A percentile compares a stretch with the other conserved stretches of the same genome.
These are phyloP conservation scores for Pyrenophora tritici-repentis DNA, from an alignment of 2,329 filamentous ascomycete species.

Conservation along the genomic window DNA sequence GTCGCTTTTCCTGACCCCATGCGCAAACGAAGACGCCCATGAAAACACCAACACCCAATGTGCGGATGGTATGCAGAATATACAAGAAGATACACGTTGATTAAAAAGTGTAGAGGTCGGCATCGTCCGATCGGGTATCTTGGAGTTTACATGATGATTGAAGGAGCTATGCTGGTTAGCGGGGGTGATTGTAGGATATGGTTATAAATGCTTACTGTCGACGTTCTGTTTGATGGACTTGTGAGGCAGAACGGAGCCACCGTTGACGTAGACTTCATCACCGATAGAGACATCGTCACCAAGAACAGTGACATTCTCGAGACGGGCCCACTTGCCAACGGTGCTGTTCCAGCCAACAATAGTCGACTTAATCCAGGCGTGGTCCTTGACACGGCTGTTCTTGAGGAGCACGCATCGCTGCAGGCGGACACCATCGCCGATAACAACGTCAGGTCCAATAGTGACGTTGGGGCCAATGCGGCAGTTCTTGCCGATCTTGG, in stretches of 20 bases:
- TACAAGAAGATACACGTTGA: conserved; percentile 42
- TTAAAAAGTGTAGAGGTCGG: conserved; percentile 37
- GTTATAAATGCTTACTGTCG: conserved; percentile 59
- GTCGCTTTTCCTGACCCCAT: no score
- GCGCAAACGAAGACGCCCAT: conserved; percentile 3
- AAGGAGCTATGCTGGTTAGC: conserved; percentile 45
- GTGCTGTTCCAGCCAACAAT: conserved; percentile 99
- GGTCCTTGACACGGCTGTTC: conserved; percentile 94
- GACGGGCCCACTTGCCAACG: conserved; percentile 90
- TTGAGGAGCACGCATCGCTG: conserved; percentile 90
- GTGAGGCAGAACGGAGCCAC: conserved; percentile 90
- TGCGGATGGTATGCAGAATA: conserved; percentile 36
- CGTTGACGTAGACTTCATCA: conserved; percentile 98
- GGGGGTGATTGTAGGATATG: neutral
- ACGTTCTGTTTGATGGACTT: conserved; percentile 99
- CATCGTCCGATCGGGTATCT: conserved; percentile 16
- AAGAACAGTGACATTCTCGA: conserved; percentile 97
- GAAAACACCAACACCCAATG: conserved; percentile 16
- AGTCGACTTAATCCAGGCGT: conserved; percentile 98
- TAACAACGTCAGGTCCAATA: conserved; percentile 87
- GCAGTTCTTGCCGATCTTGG: conserved; percentile 98
- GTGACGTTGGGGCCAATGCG: conserved; percentile 97
- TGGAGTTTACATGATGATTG: conserved; percentile 53
- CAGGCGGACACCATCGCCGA: conserved; percentile 91
- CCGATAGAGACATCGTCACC: conserved; percentile 97